Conservation (phyloP, 1,139 yeast species). For the Chernovozyma aurita region DNA sequence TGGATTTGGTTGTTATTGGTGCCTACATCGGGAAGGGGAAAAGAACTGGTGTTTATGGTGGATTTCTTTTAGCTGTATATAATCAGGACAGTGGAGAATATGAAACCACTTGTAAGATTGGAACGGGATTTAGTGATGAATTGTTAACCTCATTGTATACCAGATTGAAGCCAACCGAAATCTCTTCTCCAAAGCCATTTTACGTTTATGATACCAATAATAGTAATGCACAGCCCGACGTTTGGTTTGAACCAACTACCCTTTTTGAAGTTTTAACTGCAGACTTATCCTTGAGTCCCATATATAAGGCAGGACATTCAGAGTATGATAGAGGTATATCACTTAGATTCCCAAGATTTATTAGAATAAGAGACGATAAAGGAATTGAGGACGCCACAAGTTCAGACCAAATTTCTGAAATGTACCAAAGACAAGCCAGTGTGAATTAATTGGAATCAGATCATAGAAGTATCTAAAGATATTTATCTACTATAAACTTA, state of each 20-base stretch:
- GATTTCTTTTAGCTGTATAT: slow-evolving; percentile 84
- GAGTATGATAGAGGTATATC: slow-evolving; percentile 85
- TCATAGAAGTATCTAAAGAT: too few relatives aligned
- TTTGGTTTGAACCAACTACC: slow-evolving; percentile 90
- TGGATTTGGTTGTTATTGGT: slow-evolving; percentile 91
- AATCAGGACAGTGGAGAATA: slow-evolving; percentile 87
- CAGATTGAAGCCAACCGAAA: slow-evolving; percentile 65
- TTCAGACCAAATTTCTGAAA: slow-evolving; percentile 84
- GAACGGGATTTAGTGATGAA: slow-evolving; percentile 95
- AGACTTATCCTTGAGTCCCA: slow-evolving; percentile 86
- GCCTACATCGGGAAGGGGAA: slow-evolving; percentile 94
- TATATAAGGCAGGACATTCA: slow-evolving; percentile 82
- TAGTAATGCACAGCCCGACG: slow-evolving; percentile 75
- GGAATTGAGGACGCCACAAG: slow-evolving; percentile 85
- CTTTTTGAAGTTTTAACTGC: slow-evolving; percentile 94
- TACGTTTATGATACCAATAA: slow-evolving; percentile 61
- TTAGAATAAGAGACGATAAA: slow-evolving; percentile 85
- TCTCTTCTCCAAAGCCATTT: slow-evolving; percentile 62
- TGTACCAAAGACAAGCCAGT: slow-evolving; percentile 73
- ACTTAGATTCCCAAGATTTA: slow-evolving; percentile 84
- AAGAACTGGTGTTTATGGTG: slow-evolving; percentile 93
- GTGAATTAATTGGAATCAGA: too few relatives aligned
- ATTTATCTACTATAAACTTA: too few relatives aligned
- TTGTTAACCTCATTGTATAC: slow-evolving; percentile 57
- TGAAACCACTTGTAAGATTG: slow-evolving; percentile 94